Evolutionary conservation across 148 eudicot species (phyloP).

Genomic region (Chenopodium berlandieri): DNA sequence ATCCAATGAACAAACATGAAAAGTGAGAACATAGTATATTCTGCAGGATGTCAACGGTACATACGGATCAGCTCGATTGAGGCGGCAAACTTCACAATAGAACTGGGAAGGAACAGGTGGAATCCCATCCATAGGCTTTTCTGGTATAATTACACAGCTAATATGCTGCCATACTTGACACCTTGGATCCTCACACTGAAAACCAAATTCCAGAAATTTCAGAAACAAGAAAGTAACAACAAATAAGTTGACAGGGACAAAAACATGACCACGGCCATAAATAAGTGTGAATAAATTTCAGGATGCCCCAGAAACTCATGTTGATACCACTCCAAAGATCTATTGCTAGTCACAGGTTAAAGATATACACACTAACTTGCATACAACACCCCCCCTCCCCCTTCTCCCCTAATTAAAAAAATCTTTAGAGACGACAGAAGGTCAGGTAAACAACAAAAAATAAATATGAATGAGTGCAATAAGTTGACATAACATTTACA

Average conservation of each 20-base stretch:
- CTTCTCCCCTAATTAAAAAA: no score
- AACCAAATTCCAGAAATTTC: constrained; percentile 17
- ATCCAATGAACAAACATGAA: neutral
- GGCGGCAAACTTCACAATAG: constrained; percentile 75
- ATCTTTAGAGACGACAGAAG: neutral
- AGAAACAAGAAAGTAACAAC: constrained; percentile 5
- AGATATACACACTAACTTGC: neutral
- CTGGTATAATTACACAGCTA: constrained; percentile 61
- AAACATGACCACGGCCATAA: neutral
- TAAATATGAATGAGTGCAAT: neutral
- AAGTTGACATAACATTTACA: neutral
- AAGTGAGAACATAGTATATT: neutral
- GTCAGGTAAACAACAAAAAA: neutral
- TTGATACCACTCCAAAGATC: neutral
- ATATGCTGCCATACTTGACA: constrained; percentile 74
- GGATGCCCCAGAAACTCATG: neutral
- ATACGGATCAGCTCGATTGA: constrained; percentile 71
- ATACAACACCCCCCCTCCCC: neutral
- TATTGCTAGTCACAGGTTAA: neutral
- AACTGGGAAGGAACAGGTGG: constrained; percentile 48
- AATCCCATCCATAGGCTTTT: constrained; percentile 59
- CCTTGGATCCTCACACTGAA: constrained; percentile 63
- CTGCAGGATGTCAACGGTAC: constrained; percentile 25
- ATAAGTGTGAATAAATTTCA: neutral
- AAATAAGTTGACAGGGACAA: neutral